These are phyloP conservation scores for Miscanthus lutarioriparius DNA, from an alignment of 176 grass and related monocot genomes.

Conservation along the genomic window DNA sequence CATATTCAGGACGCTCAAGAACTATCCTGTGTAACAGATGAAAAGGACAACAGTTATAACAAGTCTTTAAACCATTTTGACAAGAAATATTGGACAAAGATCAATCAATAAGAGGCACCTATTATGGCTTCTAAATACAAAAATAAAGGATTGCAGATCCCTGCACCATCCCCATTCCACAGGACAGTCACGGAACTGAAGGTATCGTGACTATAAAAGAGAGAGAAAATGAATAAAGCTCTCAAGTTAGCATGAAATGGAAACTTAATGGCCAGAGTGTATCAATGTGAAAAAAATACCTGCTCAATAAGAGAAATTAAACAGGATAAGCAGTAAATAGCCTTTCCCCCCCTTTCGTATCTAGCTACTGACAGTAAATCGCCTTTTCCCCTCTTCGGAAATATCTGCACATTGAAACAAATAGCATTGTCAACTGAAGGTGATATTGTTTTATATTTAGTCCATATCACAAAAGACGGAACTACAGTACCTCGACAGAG, in stretches of 20 bases:
- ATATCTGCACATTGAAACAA: slow-evolving; percentile 58
- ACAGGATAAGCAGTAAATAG: slow-evolving; percentile 82
- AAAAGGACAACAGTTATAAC: slow-evolving; percentile 11
- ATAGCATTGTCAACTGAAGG: slow-evolving; percentile 29
- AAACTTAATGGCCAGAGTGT: slow-evolving; percentile 13
- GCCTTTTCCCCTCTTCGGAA: slow-evolving; percentile 51
- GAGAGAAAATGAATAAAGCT: slow-evolving; percentile 35
- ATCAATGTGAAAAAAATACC: slow-evolving; percentile 41
- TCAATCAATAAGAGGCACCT: slow-evolving; percentile 50
- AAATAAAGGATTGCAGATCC: slow-evolving; percentile 91
- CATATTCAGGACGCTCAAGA: slow-evolving; percentile 94
- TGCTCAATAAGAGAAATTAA: slow-evolving; percentile 91
- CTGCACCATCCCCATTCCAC: slow-evolving; percentile 99
- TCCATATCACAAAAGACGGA: slow-evolving; percentile 7
- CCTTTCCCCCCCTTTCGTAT: slow-evolving; percentile 56
- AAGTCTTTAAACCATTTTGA: slow-evolving; percentile 2
- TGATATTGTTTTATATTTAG: slow-evolving; percentile 1
- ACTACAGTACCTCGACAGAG: neutral
- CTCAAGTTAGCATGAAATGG: slow-evolving; percentile 7
- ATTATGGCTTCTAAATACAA: slow-evolving; percentile 82
- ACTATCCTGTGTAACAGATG: slow-evolving; percentile 64
- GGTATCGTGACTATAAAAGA: slow-evolving; percentile 66
- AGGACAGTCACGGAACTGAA: slow-evolving; percentile 69
- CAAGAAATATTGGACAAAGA: neutral
- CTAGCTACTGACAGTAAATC: slow-evolving; percentile 52